Base-by-base conservation (phyloP, 345 rosid genomes). In the Physaria fendleri region DNA sequence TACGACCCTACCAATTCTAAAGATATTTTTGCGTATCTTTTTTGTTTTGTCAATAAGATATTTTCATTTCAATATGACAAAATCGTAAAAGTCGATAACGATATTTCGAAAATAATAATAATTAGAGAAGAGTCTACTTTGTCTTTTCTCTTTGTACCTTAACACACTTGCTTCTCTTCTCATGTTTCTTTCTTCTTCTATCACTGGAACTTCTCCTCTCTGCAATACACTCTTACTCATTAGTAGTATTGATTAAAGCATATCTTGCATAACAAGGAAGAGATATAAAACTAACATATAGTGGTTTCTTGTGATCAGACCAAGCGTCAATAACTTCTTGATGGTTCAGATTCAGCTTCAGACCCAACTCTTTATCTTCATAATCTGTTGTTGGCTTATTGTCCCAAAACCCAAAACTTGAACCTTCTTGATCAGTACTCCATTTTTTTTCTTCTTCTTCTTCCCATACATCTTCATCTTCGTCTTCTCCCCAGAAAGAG, bases 81-180 rank as follows among this genome's bases (percentile, higher is more conserved):
- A 59, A 47, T 68, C 51, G 47, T 24, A 50, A 41, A 41, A 23
- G 58, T 58, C 20, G 66, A 59, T 35, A 51, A 6, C 14, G 56
- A 68, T 60, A 52, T 52, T 8, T 52, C 66, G 44, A 14, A 59
- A 28, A 18, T 20, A 47, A 56, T 45, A 55, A 64, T 32, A 13
- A 17, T 87, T 85, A 35, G 84, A 82, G 78, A 87, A 85, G 68
- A 85, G 72, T 35, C 95, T 78, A 5, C 59, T 65, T 38, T 72
- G 89, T 11, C 87, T 75, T 65, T 87, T 85, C 82, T 85, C 95
- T 73, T 75, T 87, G 82, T 81, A 87, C 46, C 89, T 76, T 9
- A 87, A 57, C 14, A 82, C 92, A 72, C 95, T 81, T 8, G 95
- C 92, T 78, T 85, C 87, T 65, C 89, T 82, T 74, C 79, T 78